Evolutionary conservation across 495 filamentous ascomycete genomes (phyloP).

Genomic region (Rostrohypoxylon terebratum): DNA sequence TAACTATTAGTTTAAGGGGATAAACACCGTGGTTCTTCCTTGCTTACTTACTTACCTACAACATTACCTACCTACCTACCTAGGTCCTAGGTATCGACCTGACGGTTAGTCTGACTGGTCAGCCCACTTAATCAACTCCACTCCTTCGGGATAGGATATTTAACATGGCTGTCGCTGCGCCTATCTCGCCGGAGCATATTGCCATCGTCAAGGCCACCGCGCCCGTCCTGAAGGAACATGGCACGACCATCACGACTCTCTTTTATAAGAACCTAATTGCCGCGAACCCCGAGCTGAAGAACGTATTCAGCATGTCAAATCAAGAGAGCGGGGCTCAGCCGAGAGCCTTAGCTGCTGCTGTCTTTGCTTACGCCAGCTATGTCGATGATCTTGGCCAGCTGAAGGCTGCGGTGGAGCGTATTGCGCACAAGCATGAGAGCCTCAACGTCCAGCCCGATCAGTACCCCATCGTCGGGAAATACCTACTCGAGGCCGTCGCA

Average conservation of each 20-base stretch:
- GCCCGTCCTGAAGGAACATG: conserved; percentile 73
- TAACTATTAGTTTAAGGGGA: background rate
- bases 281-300: conserved; percentile 70
- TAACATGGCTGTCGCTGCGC: conserved; percentile 46
- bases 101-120: too few species aligned
- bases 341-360: conserved; percentile 70
- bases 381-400: conserved; percentile 76
- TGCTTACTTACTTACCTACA: background rate
- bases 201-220: conserved; percentile 69
- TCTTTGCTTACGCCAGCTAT: conserved; percentile 77
- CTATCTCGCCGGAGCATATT: conserved; percentile 58
- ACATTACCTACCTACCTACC: too few species aligned
- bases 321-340: conserved; percentile 74
- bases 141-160: background rate
- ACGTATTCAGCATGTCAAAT: conserved; percentile 75
- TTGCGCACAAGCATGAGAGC: conserved; percentile 80
- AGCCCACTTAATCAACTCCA: background rate
- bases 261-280: conserved; percentile 77
- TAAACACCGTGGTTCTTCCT: background rate
- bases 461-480: conserved; percentile 75
- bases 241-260: conserved; percentile 70
- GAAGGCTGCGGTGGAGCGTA: conserved; percentile 71
- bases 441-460: conserved; percentile 75
- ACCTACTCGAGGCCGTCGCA: conserved; percentile 75
- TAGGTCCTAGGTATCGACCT: too few species aligned